Conservation (phyloP, 2,329 filamentous ascomycete species). For the Talaromyces islandicus region DNA sequence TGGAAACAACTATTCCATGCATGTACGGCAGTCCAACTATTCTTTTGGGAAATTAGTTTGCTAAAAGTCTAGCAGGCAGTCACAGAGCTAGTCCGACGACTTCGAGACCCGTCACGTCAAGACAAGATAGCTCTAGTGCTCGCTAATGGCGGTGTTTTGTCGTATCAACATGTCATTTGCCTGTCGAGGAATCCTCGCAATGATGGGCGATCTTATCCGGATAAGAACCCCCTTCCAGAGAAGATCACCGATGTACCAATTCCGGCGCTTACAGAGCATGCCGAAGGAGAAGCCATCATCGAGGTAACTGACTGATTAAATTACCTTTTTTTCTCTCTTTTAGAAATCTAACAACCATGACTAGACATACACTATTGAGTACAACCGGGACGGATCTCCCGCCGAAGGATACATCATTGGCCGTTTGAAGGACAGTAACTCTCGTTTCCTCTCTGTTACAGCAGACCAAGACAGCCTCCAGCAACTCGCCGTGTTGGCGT, state of each 20-base stretch:
- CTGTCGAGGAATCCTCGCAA: constrained; percentile 44
- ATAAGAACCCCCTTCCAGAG: constrained; percentile 40
- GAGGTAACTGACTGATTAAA: constrained; percentile 40
- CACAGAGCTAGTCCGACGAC: constrained; percentile 50
- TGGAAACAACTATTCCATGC: constrained; percentile 66
- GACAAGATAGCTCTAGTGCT: constrained; percentile 52
- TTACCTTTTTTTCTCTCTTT: too few species aligned
- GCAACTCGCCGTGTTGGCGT: not conserved
- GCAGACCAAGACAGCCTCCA: constrained; percentile 1
- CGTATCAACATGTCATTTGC: constrained; percentile 58
- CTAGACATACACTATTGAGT: constrained; percentile 58
- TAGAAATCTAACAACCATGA: not conserved
- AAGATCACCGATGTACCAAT: constrained; percentile 33
- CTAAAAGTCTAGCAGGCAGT: constrained; percentile 34
- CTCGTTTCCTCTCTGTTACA: constrained; percentile 53
- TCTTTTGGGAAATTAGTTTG: too few species aligned
- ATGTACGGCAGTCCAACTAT: constrained; percentile 40
- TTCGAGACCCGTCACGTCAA: constrained; percentile 38
- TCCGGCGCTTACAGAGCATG: constrained; percentile 37
- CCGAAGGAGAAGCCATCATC: constrained; percentile 47
- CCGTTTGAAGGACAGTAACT: constrained; percentile 39
- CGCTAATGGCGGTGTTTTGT: constrained; percentile 61
- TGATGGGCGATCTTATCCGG: constrained; percentile 41
- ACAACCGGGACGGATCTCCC: constrained; percentile 46
- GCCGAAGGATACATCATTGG: constrained; percentile 48